Percentiles rank a stretch among this genome's conserved stretches.
phyloP scores from a whole-genome alignment of 495 filamentous ascomycete genomes.

The Astrothelium subdiscretum region DNA sequence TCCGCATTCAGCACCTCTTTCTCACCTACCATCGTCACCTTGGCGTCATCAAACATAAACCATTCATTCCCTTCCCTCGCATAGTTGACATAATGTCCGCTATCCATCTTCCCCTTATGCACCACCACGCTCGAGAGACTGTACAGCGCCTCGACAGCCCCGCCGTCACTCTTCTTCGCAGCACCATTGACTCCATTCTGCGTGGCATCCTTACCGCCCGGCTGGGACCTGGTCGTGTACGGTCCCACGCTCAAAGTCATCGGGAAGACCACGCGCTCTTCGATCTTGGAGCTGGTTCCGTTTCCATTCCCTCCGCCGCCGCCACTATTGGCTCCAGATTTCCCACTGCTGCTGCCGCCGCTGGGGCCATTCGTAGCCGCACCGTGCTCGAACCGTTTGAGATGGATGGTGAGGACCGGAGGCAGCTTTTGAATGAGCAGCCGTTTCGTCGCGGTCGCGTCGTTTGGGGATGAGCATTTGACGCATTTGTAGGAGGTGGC shows the following conservation, averaged over 20 bases:
- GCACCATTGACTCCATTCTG: neutral
- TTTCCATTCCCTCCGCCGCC: constrained; percentile 1
- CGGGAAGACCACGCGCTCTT: constrained; percentile 70
- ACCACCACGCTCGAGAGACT: constrained; percentile 77
- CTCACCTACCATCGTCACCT: constrained; percentile 66
- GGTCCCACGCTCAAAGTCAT: constrained; percentile 78
- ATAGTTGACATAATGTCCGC: constrained; percentile 85
- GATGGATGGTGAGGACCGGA: constrained; percentile 78
- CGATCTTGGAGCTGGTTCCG: constrained; percentile 53
- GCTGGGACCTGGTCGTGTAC: constrained; percentile 56
- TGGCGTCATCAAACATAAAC: constrained; percentile 87
- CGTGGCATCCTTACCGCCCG: constrained; percentile 1
- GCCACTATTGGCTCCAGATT: neutral
- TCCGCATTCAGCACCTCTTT: constrained; percentile 68
- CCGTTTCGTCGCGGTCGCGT: constrained; percentile 68
- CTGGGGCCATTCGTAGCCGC: neutral
- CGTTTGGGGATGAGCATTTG: constrained; percentile 54
- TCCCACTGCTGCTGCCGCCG: neutral
- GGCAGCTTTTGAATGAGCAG: constrained; percentile 68
- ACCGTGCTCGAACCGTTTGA: constrained; percentile 40
- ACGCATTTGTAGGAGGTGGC: constrained; percentile 72
- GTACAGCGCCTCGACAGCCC: constrained; percentile 41
- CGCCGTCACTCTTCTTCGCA: neutral
- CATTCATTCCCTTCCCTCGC: constrained; percentile 73
- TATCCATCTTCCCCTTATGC: constrained; percentile 77